Conservation (phyloP, 2,329 filamentous ascomycete genomes). For the Hawksworthiomyces lignivorus region DNA sequence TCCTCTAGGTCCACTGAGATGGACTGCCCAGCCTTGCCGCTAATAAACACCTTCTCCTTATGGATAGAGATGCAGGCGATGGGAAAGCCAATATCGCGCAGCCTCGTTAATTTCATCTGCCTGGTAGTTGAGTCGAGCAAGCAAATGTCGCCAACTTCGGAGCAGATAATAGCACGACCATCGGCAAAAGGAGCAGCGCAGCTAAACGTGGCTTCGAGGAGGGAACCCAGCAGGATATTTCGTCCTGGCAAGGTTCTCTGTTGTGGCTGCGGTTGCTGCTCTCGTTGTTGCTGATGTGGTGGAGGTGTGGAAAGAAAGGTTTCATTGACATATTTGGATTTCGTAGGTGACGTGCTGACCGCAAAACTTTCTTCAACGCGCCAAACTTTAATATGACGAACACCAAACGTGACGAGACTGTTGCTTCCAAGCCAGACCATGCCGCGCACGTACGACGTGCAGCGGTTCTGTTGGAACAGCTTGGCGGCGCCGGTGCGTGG, state of each 20-base stretch:
- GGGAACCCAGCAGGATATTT: conserved; percentile 74
- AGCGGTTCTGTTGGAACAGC: conserved; percentile 80
- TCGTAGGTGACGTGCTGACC: conserved; percentile 41
- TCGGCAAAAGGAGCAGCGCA: conserved; percentile 66
- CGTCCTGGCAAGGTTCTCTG: conserved; percentile 71
- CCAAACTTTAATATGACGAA: conserved; percentile 92
- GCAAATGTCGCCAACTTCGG: conserved; percentile 85
- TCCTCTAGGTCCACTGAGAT: conserved; percentile 43
- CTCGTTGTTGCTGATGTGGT: conserved; percentile 17
- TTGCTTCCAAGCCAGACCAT: conserved; percentile 87
- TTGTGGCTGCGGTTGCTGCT: neutral
- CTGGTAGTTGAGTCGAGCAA: conserved; percentile 70
- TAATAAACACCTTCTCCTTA: conserved; percentile 55
- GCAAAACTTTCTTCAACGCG: conserved; percentile 60
- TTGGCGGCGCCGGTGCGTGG: conserved; percentile 71
- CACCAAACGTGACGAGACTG: conserved; percentile 76
- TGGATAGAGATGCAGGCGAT: conserved; percentile 60
- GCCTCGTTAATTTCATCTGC: conserved; percentile 60
- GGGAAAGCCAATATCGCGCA: conserved; percentile 59
- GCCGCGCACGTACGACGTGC: conserved; percentile 74
- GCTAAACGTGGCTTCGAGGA: conserved; percentile 80
- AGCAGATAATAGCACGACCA: conserved; percentile 71
- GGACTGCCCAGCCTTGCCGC: conserved; percentile 57
- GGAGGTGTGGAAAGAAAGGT: conserved; percentile 22
- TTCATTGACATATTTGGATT: conserved; percentile 48